Percentiles rank a stretch among this genome's conserved stretches.
phyloP scores from a whole-genome alignment of 2,329 filamentous ascomycete genomes.

The Emergomyces pasteurianus region DNA sequence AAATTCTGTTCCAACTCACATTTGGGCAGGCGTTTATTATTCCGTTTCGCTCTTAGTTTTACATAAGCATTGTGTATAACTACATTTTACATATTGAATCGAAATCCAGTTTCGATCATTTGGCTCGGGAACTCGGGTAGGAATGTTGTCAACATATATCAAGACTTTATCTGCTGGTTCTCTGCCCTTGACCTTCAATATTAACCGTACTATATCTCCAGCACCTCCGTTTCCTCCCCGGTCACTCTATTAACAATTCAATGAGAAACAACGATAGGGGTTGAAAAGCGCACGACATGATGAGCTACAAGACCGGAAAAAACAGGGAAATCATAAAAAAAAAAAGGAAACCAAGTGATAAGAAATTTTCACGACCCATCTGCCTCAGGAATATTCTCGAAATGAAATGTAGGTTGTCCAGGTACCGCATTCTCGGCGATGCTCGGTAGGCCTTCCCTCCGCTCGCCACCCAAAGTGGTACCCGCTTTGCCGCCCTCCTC shows the following conservation, averaged over 20 bases:
- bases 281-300: not conserved
- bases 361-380: not conserved
- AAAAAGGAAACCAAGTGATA: not conserved
- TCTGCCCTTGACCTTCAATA: not conserved
- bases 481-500: constrained; percentile 44
- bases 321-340: not conserved
- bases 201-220: not conserved
- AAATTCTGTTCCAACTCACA: not conserved
- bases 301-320: not conserved
- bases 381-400: constrained; percentile 56
- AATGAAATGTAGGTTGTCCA: constrained; percentile 68
- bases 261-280: not conserved
- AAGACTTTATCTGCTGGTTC: not conserved
- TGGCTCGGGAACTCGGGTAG: not conserved
- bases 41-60: not conserved
- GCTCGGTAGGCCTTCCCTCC: constrained; percentile 44
- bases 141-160: not conserved
- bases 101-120: not conserved
- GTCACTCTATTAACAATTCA: not conserved
- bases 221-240: not conserved
- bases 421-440: constrained; percentile 66
- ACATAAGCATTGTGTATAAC: not conserved
- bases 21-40: not conserved
- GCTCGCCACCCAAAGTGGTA: constrained; percentile 27
- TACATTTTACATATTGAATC: not conserved